A percentile compares a stretch with the other conserved stretches of the same genome.
Conservation (phyloP, 2,329 filamentous ascomycete species). For the Fonsecaea erecta region DNA sequence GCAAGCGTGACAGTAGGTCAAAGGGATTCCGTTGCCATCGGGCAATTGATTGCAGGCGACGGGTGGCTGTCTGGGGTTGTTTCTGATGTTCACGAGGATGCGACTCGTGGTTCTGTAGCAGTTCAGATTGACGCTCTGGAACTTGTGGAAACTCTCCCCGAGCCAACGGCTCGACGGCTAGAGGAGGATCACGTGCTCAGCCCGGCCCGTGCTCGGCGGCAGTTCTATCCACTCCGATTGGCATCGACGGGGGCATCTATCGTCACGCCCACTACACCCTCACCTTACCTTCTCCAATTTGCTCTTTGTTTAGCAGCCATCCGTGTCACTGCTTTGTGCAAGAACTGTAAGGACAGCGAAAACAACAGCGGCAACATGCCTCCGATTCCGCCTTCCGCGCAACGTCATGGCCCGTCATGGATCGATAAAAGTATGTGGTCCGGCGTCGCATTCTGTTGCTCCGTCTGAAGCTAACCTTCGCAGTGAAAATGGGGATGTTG, state of each 20-base stretch:
- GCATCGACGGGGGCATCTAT: not conserved
- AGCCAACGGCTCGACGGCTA: not conserved
- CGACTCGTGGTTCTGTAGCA: slow-evolving; percentile 26
- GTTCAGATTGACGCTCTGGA: slow-evolving; percentile 28
- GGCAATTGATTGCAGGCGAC: slow-evolving; percentile 13
- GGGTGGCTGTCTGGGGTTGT: slow-evolving; percentile 13
- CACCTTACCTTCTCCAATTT: slow-evolving; percentile 14
- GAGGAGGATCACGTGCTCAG: slow-evolving; percentile 7
- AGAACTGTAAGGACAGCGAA: not conserved
- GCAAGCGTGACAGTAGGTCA: slow-evolving; percentile 16
- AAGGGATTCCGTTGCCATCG: slow-evolving; percentile 5
- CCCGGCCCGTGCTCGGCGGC: not conserved
- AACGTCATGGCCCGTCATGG: slow-evolving; percentile 63
- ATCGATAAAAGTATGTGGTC: slow-evolving; percentile 70
- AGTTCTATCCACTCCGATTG: not conserved
- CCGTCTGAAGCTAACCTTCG: slow-evolving; percentile 41
- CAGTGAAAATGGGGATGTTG: slow-evolving; percentile 97
- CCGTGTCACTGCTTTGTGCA: not conserved
- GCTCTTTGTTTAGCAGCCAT: not conserved
- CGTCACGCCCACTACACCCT: slow-evolving; percentile 3
- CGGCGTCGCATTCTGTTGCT: not conserved
- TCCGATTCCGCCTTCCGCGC: slow-evolving; percentile 39
- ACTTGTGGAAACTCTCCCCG: slow-evolving; percentile 1
- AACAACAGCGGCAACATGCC: slow-evolving; percentile 37
- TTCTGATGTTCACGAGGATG: slow-evolving; percentile 24